These are phyloP conservation scores for Jatropha multifida DNA, from an alignment of 441 rosid species.

Conservation along the genomic window DNA sequence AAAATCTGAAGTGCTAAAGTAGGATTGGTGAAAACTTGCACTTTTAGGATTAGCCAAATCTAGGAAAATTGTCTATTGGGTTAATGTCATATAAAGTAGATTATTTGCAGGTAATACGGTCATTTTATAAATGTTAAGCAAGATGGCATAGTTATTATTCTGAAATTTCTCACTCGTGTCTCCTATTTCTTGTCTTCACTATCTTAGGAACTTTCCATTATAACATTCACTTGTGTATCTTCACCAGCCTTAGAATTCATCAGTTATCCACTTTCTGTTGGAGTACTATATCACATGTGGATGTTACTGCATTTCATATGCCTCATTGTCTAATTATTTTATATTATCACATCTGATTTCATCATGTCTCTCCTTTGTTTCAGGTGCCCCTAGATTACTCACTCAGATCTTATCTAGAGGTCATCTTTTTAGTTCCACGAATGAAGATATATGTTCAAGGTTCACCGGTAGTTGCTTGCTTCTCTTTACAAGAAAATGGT, in stretches of 20 bases:
- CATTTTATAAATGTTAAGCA: background rate
- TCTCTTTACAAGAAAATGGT: constrained; percentile 3
- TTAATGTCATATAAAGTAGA: background rate
- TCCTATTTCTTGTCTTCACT: background rate
- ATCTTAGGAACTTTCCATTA: background rate
- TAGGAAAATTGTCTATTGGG: background rate
- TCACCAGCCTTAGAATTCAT: background rate
- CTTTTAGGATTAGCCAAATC: background rate
- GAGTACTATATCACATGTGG: background rate
- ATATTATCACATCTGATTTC: constrained; percentile 5
- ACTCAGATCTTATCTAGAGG: constrained; percentile 40
- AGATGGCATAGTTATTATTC: background rate
- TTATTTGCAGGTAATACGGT: background rate
- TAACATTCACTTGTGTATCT: background rate
- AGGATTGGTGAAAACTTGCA: background rate
- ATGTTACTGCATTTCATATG: background rate
- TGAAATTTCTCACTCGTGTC: background rate
- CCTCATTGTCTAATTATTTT: background rate
- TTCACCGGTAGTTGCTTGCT: constrained; percentile 28
- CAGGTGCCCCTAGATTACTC: constrained; percentile 39
- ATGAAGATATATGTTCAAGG: constrained; percentile 42
- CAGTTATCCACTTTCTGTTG: constrained; percentile 2
- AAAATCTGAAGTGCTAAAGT: background rate
- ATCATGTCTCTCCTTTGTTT: constrained; percentile 9
- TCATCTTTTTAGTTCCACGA: constrained; percentile 35